These are phyloP conservation scores for Pneumocystis murina DNA, from an alignment of 1,139 yeast species.

Conservation along the genomic window DNA sequence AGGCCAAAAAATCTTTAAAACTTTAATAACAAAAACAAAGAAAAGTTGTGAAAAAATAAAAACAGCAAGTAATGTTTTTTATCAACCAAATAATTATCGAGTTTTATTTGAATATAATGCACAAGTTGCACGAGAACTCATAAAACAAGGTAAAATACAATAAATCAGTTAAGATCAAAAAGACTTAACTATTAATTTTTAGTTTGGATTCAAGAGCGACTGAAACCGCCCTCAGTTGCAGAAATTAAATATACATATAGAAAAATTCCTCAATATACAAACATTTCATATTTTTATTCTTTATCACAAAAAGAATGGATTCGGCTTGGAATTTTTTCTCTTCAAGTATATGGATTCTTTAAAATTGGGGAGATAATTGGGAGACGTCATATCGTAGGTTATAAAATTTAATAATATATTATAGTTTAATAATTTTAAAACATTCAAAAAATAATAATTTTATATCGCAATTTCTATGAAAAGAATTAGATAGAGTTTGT, in stretches of 20 bases:
- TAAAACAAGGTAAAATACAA: slow-evolving; percentile 80
- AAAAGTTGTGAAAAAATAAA: too few relatives aligned
- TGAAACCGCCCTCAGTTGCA: slow-evolving; percentile 74
- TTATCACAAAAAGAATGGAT: slow-evolving; percentile 43
- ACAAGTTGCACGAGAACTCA: slow-evolving; percentile 17
- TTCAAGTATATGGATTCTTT: slow-evolving; percentile 82
- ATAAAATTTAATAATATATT: neutral
- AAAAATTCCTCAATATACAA: slow-evolving; percentile 30
- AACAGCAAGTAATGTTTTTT: too few relatives aligned
- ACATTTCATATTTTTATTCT: slow-evolving; percentile 22
- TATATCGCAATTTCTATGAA: too few relatives aligned
- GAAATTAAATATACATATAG: slow-evolving; percentile 52
- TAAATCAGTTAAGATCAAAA: slow-evolving; percentile 58
- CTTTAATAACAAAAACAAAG: neutral
- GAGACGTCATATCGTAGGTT: slow-evolving; percentile 39
- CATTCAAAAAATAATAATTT: too few relatives aligned
- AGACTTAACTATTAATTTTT: slow-evolving; percentile 58
- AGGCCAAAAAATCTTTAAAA: neutral
- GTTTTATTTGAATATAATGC: slow-evolving; percentile 1
- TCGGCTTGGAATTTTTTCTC: slow-evolving; percentile 59
- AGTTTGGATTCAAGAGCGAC: slow-evolving; percentile 39
- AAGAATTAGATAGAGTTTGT: too few relatives aligned
- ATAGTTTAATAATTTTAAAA: too few relatives aligned
- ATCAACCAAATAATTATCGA: neutral
- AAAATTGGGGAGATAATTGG: slow-evolving; percentile 94